phyloP scores from a whole-genome alignment of 1,139 yeast genomes.

The Lizanozyma gosingica region DNA sequence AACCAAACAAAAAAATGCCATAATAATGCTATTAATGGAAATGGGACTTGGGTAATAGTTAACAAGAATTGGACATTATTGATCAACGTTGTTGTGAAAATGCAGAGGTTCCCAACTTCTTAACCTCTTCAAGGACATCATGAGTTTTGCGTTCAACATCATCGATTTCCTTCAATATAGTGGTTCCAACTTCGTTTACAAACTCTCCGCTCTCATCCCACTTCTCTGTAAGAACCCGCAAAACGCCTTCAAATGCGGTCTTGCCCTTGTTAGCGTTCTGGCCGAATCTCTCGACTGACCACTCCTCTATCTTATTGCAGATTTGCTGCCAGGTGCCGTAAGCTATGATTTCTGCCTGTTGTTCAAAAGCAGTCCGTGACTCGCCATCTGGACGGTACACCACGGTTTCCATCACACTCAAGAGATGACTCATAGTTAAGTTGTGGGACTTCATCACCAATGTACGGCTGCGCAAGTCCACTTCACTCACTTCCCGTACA shows the following conservation, averaged over 20 bases:
- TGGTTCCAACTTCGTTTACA: slow-evolving; percentile 24
- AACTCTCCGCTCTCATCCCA: slow-evolving; percentile 41
- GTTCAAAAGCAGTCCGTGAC: slow-evolving; percentile 55
- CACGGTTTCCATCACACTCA: slow-evolving; percentile 82
- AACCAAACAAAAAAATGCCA: too few species aligned
- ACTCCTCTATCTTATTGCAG: slow-evolving; percentile 81
- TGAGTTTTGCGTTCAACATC: slow-evolving; percentile 9
- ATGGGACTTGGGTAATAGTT: not conserved
- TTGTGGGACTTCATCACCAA: slow-evolving; percentile 80
- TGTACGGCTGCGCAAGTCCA: slow-evolving; percentile 57
- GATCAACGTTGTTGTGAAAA: not conserved
- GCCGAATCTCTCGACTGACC: slow-evolving; percentile 83
- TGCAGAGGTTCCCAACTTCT: slow-evolving; percentile 10
- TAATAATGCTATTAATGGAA: too few species aligned
- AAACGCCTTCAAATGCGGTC: slow-evolving; percentile 74
- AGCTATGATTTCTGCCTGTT: slow-evolving; percentile 85
- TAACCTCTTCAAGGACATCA: slow-evolving; percentile 15
- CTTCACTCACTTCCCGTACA: slow-evolving; percentile 84
- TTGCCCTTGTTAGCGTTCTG: slow-evolving; percentile 82
- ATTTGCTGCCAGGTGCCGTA: slow-evolving; percentile 60
- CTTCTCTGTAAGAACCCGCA: slow-evolving; percentile 43
- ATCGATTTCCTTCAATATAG: slow-evolving; percentile 12
- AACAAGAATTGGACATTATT: not conserved
- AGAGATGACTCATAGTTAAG: slow-evolving; percentile 68
- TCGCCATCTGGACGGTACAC: slow-evolving; percentile 59